A percentile compares a stretch with the other conserved stretches of the same genome.
Conservation (phyloP, 139 green algal species). For the Ettlia oleoabundans region DNA sequence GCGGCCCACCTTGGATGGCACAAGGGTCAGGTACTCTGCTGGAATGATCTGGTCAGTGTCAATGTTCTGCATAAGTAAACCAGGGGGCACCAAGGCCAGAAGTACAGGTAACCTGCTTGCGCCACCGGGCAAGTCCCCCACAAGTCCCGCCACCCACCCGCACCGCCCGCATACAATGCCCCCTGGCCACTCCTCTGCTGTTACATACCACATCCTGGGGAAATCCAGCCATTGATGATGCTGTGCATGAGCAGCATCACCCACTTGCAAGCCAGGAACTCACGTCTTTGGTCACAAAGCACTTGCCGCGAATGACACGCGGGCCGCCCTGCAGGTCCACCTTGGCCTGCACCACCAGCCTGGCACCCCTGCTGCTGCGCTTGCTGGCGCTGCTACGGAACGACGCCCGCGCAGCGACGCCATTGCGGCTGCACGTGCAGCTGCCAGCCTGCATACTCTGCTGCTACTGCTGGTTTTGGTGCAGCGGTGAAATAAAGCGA, state of each 20-base stretch:
- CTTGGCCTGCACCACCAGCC: slow-evolving; percentile 51
- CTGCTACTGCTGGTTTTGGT: neutral
- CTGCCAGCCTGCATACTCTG: neutral
- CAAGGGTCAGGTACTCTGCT: slow-evolving; percentile 94
- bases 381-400: no score
- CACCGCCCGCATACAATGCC: no score
- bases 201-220: no score
- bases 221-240: no score
- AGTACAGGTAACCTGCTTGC: no score
- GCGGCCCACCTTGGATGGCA: slow-evolving; percentile 95
- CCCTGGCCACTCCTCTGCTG: no score
- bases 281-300: slow-evolving; percentile 84
- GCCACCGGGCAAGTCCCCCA: no score
- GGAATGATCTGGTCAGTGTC: slow-evolving; percentile 98
- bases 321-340: slow-evolving; percentile 52
- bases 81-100: neutral
- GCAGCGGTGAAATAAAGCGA: no score
- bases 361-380: neutral
- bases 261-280: slow-evolving; percentile 31
- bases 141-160: no score
- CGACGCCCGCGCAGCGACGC: neutral
- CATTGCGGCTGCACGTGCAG: neutral
- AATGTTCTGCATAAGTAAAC: slow-evolving; percentile 84
- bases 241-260: neutral
- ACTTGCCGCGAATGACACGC: slow-evolving; percentile 71